Evolutionary conservation across 2,329 filamentous ascomycete genomes (phyloP).

Genomic region (Aphanoascus verrucosus): DNA sequence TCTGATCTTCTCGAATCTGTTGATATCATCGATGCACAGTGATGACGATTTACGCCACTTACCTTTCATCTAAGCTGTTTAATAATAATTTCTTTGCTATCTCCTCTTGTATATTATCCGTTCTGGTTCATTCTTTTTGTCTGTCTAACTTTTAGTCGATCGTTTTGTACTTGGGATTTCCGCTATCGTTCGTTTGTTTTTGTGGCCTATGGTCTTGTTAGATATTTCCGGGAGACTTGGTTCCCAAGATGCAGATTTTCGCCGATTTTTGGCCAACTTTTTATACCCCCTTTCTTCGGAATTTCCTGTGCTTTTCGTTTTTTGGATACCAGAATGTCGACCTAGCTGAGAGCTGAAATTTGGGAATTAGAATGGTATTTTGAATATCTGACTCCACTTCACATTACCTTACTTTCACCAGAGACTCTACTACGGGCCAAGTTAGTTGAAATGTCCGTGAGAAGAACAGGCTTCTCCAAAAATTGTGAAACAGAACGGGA

Average conservation of each 20-base stretch:
- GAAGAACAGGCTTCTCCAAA: too few species aligned
- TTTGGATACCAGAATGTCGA: slow-evolving; percentile 9
- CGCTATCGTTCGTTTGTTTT: slow-evolving; percentile 20
- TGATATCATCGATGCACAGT: slow-evolving; percentile 11
- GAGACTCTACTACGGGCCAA: too few species aligned
- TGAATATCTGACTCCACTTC: background rate
- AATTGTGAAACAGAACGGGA: too few species aligned
- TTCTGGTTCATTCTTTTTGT: slow-evolving; percentile 1
- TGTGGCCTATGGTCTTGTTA: background rate
- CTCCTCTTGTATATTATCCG: slow-evolving; percentile 10
- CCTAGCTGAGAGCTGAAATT: background rate
- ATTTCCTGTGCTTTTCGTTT: background rate
- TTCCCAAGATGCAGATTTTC: background rate
- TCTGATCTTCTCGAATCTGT: background rate
- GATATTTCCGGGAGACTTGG: background rate
- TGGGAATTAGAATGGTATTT: background rate
- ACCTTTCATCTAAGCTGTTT: slow-evolving; percentile 12
- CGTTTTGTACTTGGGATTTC: slow-evolving; percentile 7
- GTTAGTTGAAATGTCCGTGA: too few species aligned
- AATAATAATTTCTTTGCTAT: slow-evolving; percentile 21
- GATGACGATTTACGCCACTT: slow-evolving; percentile 13
- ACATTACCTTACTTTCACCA: background rate
- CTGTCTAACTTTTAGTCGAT: slow-evolving; percentile 1
- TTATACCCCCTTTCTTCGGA: slow-evolving; percentile 8
- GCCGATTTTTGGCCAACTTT: background rate